Evolutionary conservation across 345 rosid species (phyloP), one percentile per base, ranked within the genome.

Genomic region (Passiflora organensis): DNA sequence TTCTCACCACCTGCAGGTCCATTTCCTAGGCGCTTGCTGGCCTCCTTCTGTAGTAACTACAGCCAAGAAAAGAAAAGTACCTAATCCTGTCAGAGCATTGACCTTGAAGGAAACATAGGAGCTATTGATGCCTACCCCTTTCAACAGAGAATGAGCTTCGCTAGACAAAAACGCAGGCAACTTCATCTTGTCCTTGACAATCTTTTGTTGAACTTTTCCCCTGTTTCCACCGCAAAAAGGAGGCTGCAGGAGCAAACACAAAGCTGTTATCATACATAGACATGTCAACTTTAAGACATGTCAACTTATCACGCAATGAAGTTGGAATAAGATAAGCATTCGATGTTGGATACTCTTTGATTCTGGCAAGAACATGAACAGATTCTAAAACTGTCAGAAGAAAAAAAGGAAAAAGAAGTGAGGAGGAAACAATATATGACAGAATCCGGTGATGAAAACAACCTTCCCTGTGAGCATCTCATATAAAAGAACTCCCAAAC

Each of bases 401-500:
- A n/a, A n/a, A n/a, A n/a, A n/a, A n/a, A n/a, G n/a, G n/a, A n/a
- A n/a, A n/a, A 28, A 28, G 34, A 28, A 28, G 34, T 28, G 3
- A 3, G 8, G 8, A 28, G 34, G 34, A 28, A 28, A 28, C 34
- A 28, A 28, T 8, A 28, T 28, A 28, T 28, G 5, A 28, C 5
- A 28, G 3, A 28, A 28, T 28, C 8, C 8, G 8, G 34, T 28
- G 57, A 39, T 19, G 21, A 23, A 42, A 16, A 63, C 63, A 60
- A 86, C 96, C 94, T 86, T 73, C 45, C 87, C 99, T 6, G 94
- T 88, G 43, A 89, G 95, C 96, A 91, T 91, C 79, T 91, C 99
- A 78, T 72, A 86, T 48, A 89, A 59, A 37, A 91, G 75, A 65
- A 86, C 69, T 43, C 99, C 99, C 32, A 84, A 87, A 48, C 98